Conservation (phyloP, 129 eudicot species). For the Helianthus tuberosus region DNA sequence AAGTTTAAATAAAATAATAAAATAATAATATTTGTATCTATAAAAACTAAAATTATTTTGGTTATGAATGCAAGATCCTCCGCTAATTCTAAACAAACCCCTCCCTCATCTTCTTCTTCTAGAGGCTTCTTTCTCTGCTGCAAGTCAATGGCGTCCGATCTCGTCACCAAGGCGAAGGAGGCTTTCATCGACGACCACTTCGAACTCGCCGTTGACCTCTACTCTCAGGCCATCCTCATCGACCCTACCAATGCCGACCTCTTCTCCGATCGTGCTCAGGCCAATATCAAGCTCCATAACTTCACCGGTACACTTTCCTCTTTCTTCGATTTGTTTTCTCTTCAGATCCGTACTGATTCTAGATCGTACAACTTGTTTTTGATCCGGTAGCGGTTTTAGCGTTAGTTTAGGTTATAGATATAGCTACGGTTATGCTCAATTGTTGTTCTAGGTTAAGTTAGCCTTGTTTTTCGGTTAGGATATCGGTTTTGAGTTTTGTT, state of each 20-base stretch:
- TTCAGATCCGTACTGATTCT: conserved; percentile 9
- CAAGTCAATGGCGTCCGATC: conserved; percentile 68
- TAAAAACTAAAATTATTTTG: no score
- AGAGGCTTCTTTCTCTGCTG: neutral
- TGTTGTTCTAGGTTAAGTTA: no score
- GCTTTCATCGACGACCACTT: conserved; percentile 94
- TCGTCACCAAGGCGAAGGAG: conserved; percentile 60
- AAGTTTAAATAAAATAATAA: no score
- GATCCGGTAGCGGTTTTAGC: no score
- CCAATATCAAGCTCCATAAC: conserved; percentile 65
- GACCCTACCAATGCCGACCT: conserved; percentile 56
- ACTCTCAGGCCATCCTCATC: conserved; percentile 65
- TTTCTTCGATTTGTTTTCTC: neutral
- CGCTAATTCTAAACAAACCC: no score
- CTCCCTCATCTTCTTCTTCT: conserved; percentile 2
- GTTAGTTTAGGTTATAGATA: no score
- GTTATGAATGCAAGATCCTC: no score
- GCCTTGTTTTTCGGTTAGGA: neutral
- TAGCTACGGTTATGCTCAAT: no score
- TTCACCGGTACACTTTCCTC: conserved; percentile 55
- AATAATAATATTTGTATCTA: no score
- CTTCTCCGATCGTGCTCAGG: conserved; percentile 81
- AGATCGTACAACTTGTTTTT: no score
- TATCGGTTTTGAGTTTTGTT: neutral
- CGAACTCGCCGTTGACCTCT: conserved; percentile 72